Conservation (phyloP, 805 yeast species). For the Sugiyamaella valdiviana region DNA sequence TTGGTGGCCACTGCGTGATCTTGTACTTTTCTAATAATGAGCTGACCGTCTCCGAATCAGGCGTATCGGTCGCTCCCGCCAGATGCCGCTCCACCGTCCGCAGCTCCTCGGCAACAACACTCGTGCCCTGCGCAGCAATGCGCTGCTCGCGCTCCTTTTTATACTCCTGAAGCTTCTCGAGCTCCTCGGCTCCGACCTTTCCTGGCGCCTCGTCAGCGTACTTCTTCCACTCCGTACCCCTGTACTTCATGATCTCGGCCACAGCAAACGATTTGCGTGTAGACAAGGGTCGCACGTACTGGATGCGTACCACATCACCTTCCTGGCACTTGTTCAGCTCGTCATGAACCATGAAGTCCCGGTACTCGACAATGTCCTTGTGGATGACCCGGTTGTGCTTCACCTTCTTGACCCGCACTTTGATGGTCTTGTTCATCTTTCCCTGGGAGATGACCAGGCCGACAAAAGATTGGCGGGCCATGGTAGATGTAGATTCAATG, state of each 20-base stretch:
- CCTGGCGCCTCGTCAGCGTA: conserved; percentile 69
- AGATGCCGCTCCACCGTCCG: conserved; percentile 18
- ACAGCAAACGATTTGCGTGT: conserved; percentile 80
- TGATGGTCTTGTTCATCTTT: conserved; percentile 90
- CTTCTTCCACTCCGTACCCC: conserved; percentile 85
- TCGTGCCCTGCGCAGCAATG: conserved; percentile 17
- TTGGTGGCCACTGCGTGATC: conserved; percentile 43
- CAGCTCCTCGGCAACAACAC: conserved; percentile 22
- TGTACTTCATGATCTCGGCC: conserved; percentile 81
- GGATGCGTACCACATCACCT: conserved; percentile 93
- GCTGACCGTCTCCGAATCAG: neutral
- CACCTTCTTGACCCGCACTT: conserved; percentile 79
- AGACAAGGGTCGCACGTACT: conserved; percentile 72
- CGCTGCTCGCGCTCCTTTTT: conserved; percentile 42
- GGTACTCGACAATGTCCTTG: conserved; percentile 63
- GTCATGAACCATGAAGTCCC: conserved; percentile 87
- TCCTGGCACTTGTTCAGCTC: conserved; percentile 87
- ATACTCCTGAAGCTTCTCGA: conserved; percentile 48
- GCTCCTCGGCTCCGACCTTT: conserved; percentile 63
- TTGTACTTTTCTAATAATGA: conserved; percentile 37
- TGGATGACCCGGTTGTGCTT: conserved; percentile 51
- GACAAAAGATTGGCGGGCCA: conserved; percentile 86
- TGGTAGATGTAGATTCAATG: conserved; percentile 23
- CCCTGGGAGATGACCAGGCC: conserved; percentile 96
- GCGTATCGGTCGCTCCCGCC: conserved; percentile 1